Base-by-base conservation (phyloP, 257 asterid genomes). In the Vinca minor region DNA sequence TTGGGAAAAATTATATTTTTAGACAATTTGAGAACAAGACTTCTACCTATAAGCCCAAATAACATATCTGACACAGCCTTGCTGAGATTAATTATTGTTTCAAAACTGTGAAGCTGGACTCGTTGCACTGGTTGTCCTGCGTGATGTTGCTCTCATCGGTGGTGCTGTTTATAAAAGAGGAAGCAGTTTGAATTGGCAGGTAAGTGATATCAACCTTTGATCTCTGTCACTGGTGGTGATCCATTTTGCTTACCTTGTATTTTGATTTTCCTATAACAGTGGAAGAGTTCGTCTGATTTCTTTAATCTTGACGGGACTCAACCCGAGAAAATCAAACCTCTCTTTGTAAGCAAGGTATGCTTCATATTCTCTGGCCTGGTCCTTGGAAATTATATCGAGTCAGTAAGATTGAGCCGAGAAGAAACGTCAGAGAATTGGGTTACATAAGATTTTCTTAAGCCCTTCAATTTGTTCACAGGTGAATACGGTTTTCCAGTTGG, bases 101-200 rank as follows among this genome's bases (percentile, higher is more conserved):
- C 72, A 61, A 9, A 58, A n/a, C 50, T 70, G 47, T 81, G 82
- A 75, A 92, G 98, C 95, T 67, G 96, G 88, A 71, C 78, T 92
- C 64, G 95, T 93, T 71, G 85, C 84, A 15, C 75, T 93, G 45
- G 90, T 93, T 69, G 87, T 93, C 63, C 66, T 83, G 68, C 94
- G 95, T 53, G 98, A 93, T 66, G 82, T 85, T 69, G 89, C 82
- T 68, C 96, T 93, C 47, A 76, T 93, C 73, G 86, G 92, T 74
- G 98, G 96, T 63, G 97, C 97, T 0, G 67, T 82, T 36, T 93
- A 89, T 71, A 84, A 71, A 72, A 85, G 97, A 82, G 95, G 87
- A 62, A 84, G 78, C 82, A 75, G 69, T 74, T 76, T 93, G 78
- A 78, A 76, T 73, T 84, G 89, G 94, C 57, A 82, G 97, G 98